These are phyloP conservation scores for Stachybotrys chartarum DNA, from an alignment of 2,329 filamentous ascomycete species.

Conservation along the genomic window DNA sequence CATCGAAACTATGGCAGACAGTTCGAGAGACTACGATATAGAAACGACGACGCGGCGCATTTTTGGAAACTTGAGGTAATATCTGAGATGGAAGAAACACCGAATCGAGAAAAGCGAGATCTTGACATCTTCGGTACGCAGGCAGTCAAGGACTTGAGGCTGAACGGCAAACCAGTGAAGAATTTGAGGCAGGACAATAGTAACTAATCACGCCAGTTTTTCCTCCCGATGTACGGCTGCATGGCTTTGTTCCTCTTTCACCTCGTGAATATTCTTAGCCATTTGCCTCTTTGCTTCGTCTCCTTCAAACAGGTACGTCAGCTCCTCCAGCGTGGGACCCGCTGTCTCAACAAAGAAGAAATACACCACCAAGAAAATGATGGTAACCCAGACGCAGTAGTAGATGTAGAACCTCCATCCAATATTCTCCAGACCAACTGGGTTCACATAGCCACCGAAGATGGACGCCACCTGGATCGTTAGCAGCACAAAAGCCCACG, in stretches of 20 bases:
- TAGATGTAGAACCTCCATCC: slow-evolving; percentile 35
- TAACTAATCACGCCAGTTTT: background rate
- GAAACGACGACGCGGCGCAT: too few relatives aligned
- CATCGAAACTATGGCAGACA: too few relatives aligned
- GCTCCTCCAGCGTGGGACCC: slow-evolving; percentile 27
- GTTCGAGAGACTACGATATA: too few relatives aligned
- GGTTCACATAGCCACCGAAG: slow-evolving; percentile 32
- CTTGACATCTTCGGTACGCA: too few relatives aligned
- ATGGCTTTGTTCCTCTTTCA: background rate
- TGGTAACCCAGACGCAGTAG: slow-evolving; percentile 30
- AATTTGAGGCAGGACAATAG: too few relatives aligned
- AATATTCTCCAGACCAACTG: slow-evolving; percentile 27
- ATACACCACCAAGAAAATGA: slow-evolving; percentile 29
- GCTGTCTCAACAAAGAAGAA: slow-evolving; percentile 32
- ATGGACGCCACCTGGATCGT: slow-evolving; percentile 30
- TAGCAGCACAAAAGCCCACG: slow-evolving; percentile 30
- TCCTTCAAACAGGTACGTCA: slow-evolving; percentile 16
- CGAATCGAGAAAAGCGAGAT: too few relatives aligned
- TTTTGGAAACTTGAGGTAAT: too few relatives aligned
- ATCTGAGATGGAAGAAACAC: too few relatives aligned
- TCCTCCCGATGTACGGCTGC: background rate
- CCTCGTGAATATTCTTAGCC: background rate
- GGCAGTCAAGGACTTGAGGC: too few relatives aligned
- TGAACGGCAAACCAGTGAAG: too few relatives aligned
- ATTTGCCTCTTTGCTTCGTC: background rate